Evolutionary conservation across 305 asterid genomes (phyloP).

Genomic region (Fraxinus paxiana): DNA sequence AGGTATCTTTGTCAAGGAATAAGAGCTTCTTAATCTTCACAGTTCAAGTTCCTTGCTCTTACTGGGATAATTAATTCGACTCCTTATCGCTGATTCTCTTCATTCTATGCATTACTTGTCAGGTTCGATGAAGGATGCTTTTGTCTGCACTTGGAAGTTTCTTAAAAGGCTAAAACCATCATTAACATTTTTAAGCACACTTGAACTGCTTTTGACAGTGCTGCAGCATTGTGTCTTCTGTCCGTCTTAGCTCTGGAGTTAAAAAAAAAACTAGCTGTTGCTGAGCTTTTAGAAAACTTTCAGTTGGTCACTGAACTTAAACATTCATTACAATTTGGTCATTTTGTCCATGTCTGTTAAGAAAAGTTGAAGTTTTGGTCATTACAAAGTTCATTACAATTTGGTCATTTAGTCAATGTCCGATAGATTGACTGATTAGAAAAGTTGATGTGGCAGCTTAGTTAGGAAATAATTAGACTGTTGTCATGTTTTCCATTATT

Average conservation of each 20-base stretch:
- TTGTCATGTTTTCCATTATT: not conserved
- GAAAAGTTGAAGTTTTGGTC: not conserved
- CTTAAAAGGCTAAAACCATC: not conserved
- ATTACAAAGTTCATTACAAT: not conserved
- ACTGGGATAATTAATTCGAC: not conserved
- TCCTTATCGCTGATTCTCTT: slow-evolving; percentile 7
- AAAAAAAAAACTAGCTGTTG: not conserved
- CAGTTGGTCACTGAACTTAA: not conserved
- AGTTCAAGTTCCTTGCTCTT: not conserved
- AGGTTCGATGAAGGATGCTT: slow-evolving; percentile 1
- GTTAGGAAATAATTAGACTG: not conserved
- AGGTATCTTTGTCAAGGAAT: not conserved
- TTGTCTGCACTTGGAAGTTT: not conserved
- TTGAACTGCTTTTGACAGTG: not conserved
- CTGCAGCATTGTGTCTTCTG: not conserved
- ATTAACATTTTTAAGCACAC: not conserved
- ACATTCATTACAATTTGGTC: not conserved
- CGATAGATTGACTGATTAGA: not conserved
- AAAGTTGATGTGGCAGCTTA: not conserved
- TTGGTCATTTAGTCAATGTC: not conserved
- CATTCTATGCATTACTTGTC: not conserved
- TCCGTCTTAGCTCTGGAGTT: not conserved
- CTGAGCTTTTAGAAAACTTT: not conserved
- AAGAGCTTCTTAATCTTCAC: not conserved
- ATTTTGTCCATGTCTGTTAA: not conserved